Base-by-base conservation (phyloP, 1,284 basidiomycete genomes). In the Xerocomus tenax region DNA sequence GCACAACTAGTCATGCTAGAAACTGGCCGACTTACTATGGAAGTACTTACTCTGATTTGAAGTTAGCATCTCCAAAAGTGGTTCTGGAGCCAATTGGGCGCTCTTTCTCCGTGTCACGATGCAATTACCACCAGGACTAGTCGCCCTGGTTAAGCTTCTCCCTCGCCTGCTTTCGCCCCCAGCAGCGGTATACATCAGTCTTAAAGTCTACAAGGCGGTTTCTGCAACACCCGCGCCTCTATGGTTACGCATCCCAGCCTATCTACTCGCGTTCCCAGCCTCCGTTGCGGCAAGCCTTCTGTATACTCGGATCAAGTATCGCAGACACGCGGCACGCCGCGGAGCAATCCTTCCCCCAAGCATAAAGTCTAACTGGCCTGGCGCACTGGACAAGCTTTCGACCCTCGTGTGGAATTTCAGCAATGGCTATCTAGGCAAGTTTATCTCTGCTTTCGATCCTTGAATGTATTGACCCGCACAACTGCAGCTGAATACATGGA, bases 271-370 rank as follows among this genome's bases (percentile, higher is more conserved):
- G 12, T 45, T 68, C 6, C 70, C 71, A n/a, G 34, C 52, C 3
- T 47, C 57, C 0, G 48, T 70, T 8, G 54, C 55, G 1, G 35
- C 59, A 2, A 56, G 55, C 10, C 41, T 69, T 1, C 21, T 55
- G 3, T 65, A 56, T 38, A 36, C 48, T 18, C 56, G 65, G 2
- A 53, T 61, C 18, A 53, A 47, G 16, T 48, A 68, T 8, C 53
- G 53, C 13, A 55, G 59, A 12, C 56, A 60, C 26, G 70, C 71
- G 4, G 59, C 62, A 5, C 54, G 56, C 12, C 53, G 46, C 6
- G 71, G 70, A 3, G 71, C 73, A 9, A 58, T 65, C 5, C 47
- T 67, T 1, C 57, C 65, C 0, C 67, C 66, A 0, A 47, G 38
- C 10, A 51, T 68, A 18, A 47, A 59, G 3, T 64, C 62, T 26